Conservation (phyloP, 257 asterid species). For the Rauvolfia tetraphylla region DNA sequence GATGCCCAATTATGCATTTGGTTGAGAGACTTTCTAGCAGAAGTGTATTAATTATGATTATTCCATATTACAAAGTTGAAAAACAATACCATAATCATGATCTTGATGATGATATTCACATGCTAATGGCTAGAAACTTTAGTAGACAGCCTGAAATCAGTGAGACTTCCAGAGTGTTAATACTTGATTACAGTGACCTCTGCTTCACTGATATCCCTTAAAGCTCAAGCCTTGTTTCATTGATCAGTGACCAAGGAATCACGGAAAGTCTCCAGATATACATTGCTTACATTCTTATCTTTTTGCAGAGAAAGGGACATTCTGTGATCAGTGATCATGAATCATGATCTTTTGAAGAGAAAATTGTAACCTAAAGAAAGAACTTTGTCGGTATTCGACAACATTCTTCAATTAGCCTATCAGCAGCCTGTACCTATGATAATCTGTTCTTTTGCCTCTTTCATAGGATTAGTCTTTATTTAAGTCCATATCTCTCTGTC, state of each 20-base stretch:
- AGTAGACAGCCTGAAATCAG: neutral
- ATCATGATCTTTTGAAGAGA: slow-evolving; percentile 15
- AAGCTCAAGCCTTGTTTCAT: slow-evolving; percentile 34
- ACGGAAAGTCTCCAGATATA: neutral
- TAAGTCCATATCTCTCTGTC: neutral
- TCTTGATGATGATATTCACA: slow-evolving; percentile 30
- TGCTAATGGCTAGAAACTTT: slow-evolving; percentile 26
- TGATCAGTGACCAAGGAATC: slow-evolving; percentile 1
- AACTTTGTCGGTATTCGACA: slow-evolving; percentile 23
- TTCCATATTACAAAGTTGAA: slow-evolving; percentile 13
- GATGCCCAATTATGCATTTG: slow-evolving; percentile 24
- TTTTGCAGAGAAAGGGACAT: slow-evolving; percentile 20
- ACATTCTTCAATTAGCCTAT: slow-evolving; percentile 14
- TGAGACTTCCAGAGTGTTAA: slow-evolving; percentile 46
- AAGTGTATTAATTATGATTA: slow-evolving; percentile 18
- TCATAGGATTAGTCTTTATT: neutral
- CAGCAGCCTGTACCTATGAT: slow-evolving; percentile 13
- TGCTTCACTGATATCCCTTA: slow-evolving; percentile 47
- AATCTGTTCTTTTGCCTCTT: slow-evolving; percentile 21
- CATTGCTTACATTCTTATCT: neutral
- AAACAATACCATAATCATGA: slow-evolving; percentile 33
- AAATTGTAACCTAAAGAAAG: slow-evolving; percentile 27
- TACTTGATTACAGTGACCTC: slow-evolving; percentile 45
- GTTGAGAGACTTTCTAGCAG: neutral
- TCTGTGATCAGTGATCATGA: slow-evolving; percentile 35